phyloP scores from a whole-genome alignment of 192 early-diverging fungal genomes.

The Backusella mclennaniae region DNA sequence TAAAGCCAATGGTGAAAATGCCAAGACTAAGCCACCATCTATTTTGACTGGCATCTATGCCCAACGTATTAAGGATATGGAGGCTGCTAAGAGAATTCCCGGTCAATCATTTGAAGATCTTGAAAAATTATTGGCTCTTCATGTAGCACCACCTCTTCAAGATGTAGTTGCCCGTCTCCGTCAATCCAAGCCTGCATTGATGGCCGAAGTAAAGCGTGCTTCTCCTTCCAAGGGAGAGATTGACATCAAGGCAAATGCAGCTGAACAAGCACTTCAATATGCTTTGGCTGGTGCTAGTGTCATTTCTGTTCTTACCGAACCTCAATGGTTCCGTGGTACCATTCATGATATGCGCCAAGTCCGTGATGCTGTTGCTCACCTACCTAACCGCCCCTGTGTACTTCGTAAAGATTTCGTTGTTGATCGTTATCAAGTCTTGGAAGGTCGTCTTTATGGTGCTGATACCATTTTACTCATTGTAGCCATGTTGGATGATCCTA shows the following conservation, averaged over 20 bases:
- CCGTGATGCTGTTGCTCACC: conserved; percentile 61
- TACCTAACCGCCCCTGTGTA: conserved; percentile 82
- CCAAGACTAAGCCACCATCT: conserved; percentile 49
- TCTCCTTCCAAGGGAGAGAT: conserved; percentile 96
- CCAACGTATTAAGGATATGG: conserved; percentile 81
- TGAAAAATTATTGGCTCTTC: conserved; percentile 61
- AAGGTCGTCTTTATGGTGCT: conserved; percentile 93
- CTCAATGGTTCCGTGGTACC: conserved; percentile 97
- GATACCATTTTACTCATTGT: conserved; percentile 97
- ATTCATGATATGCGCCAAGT: conserved; percentile 90
- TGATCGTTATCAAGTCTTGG: conserved; percentile 93
- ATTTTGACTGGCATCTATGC: conserved; percentile 84
- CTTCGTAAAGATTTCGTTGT: conserved; percentile 98
- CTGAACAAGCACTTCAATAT: conserved; percentile 83
- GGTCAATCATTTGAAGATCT: conserved; percentile 73
- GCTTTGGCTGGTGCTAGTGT: conserved; percentile 87
- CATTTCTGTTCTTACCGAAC: conserved; percentile 98
- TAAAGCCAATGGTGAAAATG: neutral
- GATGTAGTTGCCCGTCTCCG: conserved; percentile 76
- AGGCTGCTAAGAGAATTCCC: conserved; percentile 62
- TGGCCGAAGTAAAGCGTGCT: conserved; percentile 99
- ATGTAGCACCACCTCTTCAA: conserved; percentile 73
- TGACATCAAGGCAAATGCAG: conserved; percentile 77
- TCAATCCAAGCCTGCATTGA: conserved; percentile 66
- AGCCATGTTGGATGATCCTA: conserved; percentile 78